Evolutionary conservation across 352 stramenopile genomes (phyloP), one percentile per base, ranked within the genome.

Genomic region (Phytophthora constricta): DNA sequence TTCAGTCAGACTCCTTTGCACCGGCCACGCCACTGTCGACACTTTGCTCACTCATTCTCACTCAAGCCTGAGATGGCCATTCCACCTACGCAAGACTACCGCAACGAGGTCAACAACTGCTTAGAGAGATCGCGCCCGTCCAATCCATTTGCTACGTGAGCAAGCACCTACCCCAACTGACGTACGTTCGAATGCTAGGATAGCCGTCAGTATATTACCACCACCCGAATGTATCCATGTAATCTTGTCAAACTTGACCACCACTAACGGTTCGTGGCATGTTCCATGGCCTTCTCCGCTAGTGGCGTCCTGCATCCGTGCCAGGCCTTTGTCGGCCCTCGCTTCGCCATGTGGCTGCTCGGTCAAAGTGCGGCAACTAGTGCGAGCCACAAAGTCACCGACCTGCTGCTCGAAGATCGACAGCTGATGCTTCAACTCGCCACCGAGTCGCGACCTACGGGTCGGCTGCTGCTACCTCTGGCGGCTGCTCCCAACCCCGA

Each of bases 261-360:
- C 37, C 17, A 52, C 26, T 25, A 53, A 5, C 45, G 19, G 28
- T 31, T 46, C 23, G 47, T 13, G 26, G 47, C 31, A 2, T 20
- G 25, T 33, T 31, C 41, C 14, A 55, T 58, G 52, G 20, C 31
- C 5, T 33, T 23, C 8, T n/a, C 31, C 5, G n/a, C 34, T 42
- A 42, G 34, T 42, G 34, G 43, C 16, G 42, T 68, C 16, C 45
- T 68, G 4, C 52, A 34, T 28, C 56, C 57, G 14, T 28, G 39
- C 39, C 42, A 64, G 41, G 27, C 58, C 41, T 68, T 80, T 34
- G 17, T 74, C 8, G 33, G 51, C 23, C n/a, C 51, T 33, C 68
- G 68, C 58, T 79, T 83, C 41, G 68, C 75, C 50, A 75, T 83
- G 42, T 83, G 75, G 72, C 34, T 66, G n/a, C 22, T 78, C 4